A percentile compares a stretch with the other conserved stretches of the same genome.
These are phyloP conservation scores for Penicillium glabrum DNA, from an alignment of 2,329 filamentous ascomycete species.

Conservation along the genomic window DNA sequence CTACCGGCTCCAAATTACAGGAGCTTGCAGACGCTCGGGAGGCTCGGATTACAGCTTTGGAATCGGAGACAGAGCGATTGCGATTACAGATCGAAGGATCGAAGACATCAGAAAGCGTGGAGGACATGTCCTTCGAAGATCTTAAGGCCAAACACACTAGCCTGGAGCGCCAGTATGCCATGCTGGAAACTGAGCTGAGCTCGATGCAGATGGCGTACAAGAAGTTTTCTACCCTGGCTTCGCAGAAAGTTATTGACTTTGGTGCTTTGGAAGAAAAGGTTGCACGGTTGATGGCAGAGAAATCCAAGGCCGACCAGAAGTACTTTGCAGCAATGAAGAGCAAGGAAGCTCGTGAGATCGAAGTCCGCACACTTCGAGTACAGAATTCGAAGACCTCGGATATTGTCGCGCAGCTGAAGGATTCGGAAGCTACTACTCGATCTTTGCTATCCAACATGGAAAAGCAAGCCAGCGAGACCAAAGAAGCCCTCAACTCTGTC, in stretches of 20 bases:
- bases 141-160: slow-evolving; percentile 71
- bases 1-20: slow-evolving; percentile 70
- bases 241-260: slow-evolving; percentile 82
- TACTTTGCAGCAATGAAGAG: slow-evolving; percentile 96
- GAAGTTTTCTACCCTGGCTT: slow-evolving; percentile 79
- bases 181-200: slow-evolving; percentile 83
- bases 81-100: slow-evolving; percentile 55
- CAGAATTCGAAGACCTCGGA: slow-evolving; percentile 91
- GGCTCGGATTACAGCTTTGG: slow-evolving; percentile 75
- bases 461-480: slow-evolving; percentile 83
- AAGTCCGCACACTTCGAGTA: slow-evolving; percentile 73
- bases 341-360: slow-evolving; percentile 78
- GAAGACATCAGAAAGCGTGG: slow-evolving; percentile 48
- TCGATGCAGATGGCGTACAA: slow-evolving; percentile 90
- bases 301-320: slow-evolving; percentile 95
- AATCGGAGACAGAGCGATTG: slow-evolving; percentile 77
- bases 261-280: slow-evolving; percentile 75
- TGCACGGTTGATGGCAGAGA: slow-evolving; percentile 74
- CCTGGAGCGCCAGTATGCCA: slow-evolving; percentile 74
- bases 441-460: slow-evolving; percentile 79
- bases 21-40: slow-evolving; percentile 79
- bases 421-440: slow-evolving; percentile 76
- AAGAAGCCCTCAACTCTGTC: slow-evolving; percentile 71
- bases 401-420: slow-evolving; percentile 90
- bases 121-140: slow-evolving; percentile 66